Evolutionary conservation across 257 asterid species (phyloP), one percentile per base, ranked within the genome.

Genomic region (Solanum chmielewskii): DNA sequence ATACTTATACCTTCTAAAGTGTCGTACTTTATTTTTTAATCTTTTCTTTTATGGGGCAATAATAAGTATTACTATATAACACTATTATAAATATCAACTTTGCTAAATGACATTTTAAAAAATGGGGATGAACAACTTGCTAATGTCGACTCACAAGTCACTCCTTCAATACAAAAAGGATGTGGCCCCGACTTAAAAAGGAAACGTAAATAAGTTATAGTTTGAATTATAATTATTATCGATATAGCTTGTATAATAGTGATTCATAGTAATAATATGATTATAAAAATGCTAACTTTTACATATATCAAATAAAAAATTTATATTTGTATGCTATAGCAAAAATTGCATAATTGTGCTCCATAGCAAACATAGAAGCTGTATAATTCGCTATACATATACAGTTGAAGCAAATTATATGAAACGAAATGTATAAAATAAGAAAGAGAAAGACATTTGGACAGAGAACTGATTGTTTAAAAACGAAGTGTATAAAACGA

Each of bases 21-120:
- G 1, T 2, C 70, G 0, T 62, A n/a, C 8, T n/a, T n/a, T 7
- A 10, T 62, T 11, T 10, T 0, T 3, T 8, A 3, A 15, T 14
- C 4, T 62, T 62, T 62, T 62, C 39, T 37, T 37, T 35, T 35
- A 5, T n/a, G 3, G n/a, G 70, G 70, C 31, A 62, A n/a, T 62
- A 27, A 60, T 3, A 37, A 37, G 35, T 33, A 33, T 33, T 33
- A 33, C 7, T 37, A 37, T 0, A 25, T 62, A 62, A 25, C 70
- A 23, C 31, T 7, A 56, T 2, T n/a, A 62, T n/a, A n/a, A 62
- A 64, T 64, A 64, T 64, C 71, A 64, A 64, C 8, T 64, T 64
- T 64, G 71, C 71, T 64, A n/a, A n/a, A n/a, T 64, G 71, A n/a
- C 71, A 64, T n/a, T 64, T 64, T 11, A 1, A 21, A 64, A 64